phyloP scores from a whole-genome alignment of 2,329 filamentous ascomycete species.

The Pseudocercospora fijiensis region DNA sequence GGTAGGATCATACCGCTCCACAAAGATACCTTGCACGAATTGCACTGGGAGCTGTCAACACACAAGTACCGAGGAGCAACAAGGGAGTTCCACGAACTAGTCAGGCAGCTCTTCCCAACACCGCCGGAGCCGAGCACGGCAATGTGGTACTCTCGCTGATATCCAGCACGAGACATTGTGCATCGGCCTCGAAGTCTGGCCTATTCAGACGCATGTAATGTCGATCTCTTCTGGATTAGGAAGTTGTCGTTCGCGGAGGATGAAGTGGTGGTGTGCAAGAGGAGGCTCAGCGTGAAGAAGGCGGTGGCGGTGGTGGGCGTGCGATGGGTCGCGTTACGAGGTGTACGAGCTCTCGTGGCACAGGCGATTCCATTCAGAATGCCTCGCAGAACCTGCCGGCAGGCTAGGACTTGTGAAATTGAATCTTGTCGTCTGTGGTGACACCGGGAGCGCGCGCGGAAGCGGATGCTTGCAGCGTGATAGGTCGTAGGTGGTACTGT shows the following conservation, averaged over 20 bases:
- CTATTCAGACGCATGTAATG: constrained; percentile 8
- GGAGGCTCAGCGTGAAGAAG: neutral
- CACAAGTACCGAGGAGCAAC: constrained; percentile 7
- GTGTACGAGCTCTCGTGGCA: constrained; percentile 9
- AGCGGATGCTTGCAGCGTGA: constrained; percentile 22
- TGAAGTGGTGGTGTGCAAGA: neutral
- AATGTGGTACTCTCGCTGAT: constrained; percentile 67
- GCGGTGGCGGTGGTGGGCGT: neutral
- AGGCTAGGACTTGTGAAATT: neutral
- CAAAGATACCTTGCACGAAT: constrained; percentile 93
- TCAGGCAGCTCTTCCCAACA: constrained; percentile 89
- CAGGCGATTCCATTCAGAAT: constrained; percentile 19
- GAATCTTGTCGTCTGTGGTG: constrained; percentile 9
- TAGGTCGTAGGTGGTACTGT: constrained; percentile 12
- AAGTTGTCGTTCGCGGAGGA: constrained; percentile 6
- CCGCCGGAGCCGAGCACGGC: constrained; percentile 82
- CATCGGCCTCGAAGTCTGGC: constrained; percentile 6
- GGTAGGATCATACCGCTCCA: constrained; percentile 68
- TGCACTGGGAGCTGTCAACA: constrained; percentile 59
- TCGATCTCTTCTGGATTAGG: constrained; percentile 9
- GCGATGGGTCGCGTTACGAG: constrained; percentile 5
- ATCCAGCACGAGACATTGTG: constrained; percentile 35
- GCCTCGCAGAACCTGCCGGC: constrained; percentile 13
- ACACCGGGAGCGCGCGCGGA: constrained; percentile 18
- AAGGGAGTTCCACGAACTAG: constrained; percentile 56